These are phyloP conservation scores for Globisporangium middletonii DNA, from an alignment of 352 stramenopile species.

Conservation along the genomic window DNA sequence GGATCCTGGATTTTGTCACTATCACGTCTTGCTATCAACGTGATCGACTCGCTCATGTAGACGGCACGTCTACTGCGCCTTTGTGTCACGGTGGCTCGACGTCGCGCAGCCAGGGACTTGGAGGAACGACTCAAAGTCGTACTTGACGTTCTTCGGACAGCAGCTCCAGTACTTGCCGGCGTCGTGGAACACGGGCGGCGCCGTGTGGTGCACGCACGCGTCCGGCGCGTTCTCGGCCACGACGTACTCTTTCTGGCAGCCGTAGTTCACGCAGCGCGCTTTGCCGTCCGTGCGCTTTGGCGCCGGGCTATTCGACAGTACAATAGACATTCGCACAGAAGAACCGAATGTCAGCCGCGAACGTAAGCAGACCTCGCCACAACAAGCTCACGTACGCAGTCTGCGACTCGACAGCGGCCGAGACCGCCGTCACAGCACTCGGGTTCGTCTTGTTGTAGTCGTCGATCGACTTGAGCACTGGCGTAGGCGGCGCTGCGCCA, in stretches of 20 bases:
- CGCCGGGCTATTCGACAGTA: conserved; percentile 15
- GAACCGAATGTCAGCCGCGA: background rate
- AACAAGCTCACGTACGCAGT: conserved; percentile 21
- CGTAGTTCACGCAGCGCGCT: conserved; percentile 87
- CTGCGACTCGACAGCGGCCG: conserved; percentile 53
- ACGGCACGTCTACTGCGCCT: conserved; percentile 13
- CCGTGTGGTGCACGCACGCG: conserved; percentile 83
- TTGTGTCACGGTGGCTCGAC: conserved; percentile 78
- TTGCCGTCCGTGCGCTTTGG: conserved; percentile 81
- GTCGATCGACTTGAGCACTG: conserved; percentile 88
- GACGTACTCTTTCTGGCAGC: conserved; percentile 90
- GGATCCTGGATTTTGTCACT: background rate
- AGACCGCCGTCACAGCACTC: conserved; percentile 82
- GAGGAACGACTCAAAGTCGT: conserved; percentile 94
- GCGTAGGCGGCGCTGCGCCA: conserved; percentile 19
- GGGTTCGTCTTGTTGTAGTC: conserved; percentile 91
- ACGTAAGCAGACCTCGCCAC: no score
- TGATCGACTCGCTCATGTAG: no score
- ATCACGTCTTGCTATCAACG: background rate
- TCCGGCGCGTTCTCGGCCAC: conserved; percentile 78
- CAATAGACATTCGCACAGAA: background rate
- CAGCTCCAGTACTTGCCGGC: conserved; percentile 92
- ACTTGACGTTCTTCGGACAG: conserved; percentile 91
- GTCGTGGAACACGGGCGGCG: conserved; percentile 91
- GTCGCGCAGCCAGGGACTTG: conserved; percentile 82